Conservation (phyloP, 805 yeast genomes). For the Candida sakaeoensis region DNA sequence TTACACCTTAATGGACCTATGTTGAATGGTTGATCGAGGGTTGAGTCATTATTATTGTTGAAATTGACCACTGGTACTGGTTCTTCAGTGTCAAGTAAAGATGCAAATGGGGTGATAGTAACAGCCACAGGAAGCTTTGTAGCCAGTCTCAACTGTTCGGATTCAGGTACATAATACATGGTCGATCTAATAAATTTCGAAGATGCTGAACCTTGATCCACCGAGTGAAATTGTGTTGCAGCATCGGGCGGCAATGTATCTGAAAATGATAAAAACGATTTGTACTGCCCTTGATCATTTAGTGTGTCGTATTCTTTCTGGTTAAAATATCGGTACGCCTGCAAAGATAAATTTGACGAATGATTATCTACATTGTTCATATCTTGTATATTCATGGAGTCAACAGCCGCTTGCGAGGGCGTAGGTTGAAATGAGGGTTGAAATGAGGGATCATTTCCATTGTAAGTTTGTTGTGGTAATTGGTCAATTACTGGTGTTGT, state of each 20-base stretch:
- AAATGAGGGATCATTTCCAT: too few species aligned
- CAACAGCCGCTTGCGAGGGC: slow-evolving; percentile 1
- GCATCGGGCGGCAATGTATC: slow-evolving; percentile 82
- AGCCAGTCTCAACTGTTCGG: slow-evolving; percentile 62
- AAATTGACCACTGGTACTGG: slow-evolving; percentile 70
- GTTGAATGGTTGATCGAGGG: slow-evolving; percentile 21
- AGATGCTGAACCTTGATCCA: slow-evolving; percentile 82
- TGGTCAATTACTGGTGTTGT: slow-evolving; percentile 4
- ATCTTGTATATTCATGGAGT: slow-evolving; percentile 9
- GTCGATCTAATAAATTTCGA: slow-evolving; percentile 77
- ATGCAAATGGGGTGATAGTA: slow-evolving; percentile 82
- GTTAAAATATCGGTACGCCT: slow-evolving; percentile 16
- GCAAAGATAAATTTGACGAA: slow-evolving; percentile 8
- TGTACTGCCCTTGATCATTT: slow-evolving; percentile 30
- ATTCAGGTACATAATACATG: slow-evolving; percentile 77
- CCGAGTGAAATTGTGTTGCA: slow-evolving; percentile 61
- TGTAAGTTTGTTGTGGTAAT: slow-evolving; percentile 3
- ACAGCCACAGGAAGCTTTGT: slow-evolving; percentile 81
- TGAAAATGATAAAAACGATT: slow-evolving; percentile 65
- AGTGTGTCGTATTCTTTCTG: slow-evolving; percentile 23
- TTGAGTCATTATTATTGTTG: slow-evolving; percentile 16
- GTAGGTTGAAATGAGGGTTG: slow-evolving; percentile 1
- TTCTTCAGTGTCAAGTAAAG: slow-evolving; percentile 42
- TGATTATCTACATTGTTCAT: slow-evolving; percentile 2
- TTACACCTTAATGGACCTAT: slow-evolving; percentile 82